Base-by-base conservation (phyloP, 305 asterid genomes). In the Fraxinus paxiana region DNA sequence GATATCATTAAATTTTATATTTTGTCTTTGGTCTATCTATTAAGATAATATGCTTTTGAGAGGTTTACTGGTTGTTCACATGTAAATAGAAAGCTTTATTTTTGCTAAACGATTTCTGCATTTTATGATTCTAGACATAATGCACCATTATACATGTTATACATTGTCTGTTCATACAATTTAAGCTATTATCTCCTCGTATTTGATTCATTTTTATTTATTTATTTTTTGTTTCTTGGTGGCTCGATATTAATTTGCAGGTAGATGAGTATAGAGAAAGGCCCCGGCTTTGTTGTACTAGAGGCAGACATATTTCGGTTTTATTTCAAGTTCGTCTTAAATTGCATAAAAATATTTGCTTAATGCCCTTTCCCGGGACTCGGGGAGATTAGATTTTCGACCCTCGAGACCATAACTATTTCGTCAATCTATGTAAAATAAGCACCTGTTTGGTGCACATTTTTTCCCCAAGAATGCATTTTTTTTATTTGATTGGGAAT, bases 1-100 rank as follows among this genome's bases (percentile, higher is more conserved):
- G 79, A 75, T 59, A 69, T 74, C 77, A 72, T 6, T 17, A 59
- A 63, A 65, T 72, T 71, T 61, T 59, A 84, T 28, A 31, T 74
- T 31, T 61, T 41, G 80, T 75, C 82, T 79, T 63, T 80, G 86
- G 84, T 87, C 80, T 56, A 80, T 83, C 65, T 35, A 75, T 79
- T 81, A 77, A 85, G 86, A 77, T 59, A 71, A 38, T 20, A 67
- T 67, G 31, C 72, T 63, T 30, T 75, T 78, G 84, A 81, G 51
- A 77, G 8, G 37, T 30, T 65, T 67, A 67, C 38, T 26, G 20
- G 74, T 10, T 30, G 37, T 35, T 5, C 20, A 13, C 41, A 10
- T 67, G 74, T 67, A 13, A 10, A 67, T 30, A 67, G 20, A 9
- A 34, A 67, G 74, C 74, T 28, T 67, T 67, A 67, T 28, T 67